phyloP scores from a whole-genome alignment of 225 moss, liverwort and hornwort genomes.

The Thuidium tamariscinum region DNA sequence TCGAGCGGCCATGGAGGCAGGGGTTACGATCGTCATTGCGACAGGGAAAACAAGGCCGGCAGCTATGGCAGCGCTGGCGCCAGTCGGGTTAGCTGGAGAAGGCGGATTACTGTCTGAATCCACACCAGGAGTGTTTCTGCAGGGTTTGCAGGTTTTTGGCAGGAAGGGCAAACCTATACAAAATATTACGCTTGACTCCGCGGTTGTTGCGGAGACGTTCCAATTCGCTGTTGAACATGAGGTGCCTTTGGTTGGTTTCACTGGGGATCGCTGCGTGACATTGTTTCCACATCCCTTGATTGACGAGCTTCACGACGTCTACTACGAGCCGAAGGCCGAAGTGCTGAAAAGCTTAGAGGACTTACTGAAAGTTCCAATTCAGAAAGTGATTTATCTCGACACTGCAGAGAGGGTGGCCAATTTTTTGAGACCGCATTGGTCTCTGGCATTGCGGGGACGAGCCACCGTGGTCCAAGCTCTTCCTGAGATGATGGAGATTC shows the following conservation, averaged over 20 bases:
- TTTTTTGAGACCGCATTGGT: constrained; percentile 77
- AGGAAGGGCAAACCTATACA: constrained; percentile 37
- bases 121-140: constrained; percentile 62
- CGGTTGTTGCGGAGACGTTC: constrained; percentile 64
- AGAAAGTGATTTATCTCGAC: constrained; percentile 74
- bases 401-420: constrained; percentile 41
- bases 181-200: constrained; percentile 35
- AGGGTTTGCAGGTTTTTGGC: constrained; percentile 92
- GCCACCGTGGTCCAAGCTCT: constrained; percentile 79
- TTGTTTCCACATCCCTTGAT: constrained; percentile 40
- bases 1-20: constrained; percentile 50
- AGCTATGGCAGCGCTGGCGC: constrained; percentile 66
- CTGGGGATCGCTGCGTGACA: constrained; percentile 68
- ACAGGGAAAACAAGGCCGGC: constrained; percentile 87
- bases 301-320: constrained; percentile 59
- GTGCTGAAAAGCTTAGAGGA: constrained; percentile 28
- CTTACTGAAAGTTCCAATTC: constrained; percentile 17
- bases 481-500: constrained; percentile 88
- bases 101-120: constrained; percentile 42
- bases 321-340: constrained; percentile 74
- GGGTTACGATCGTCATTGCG: constrained; percentile 74
- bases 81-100: constrained; percentile 55
- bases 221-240: constrained; percentile 53
- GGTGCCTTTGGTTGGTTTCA: constrained; percentile 62
- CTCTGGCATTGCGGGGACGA: constrained; percentile 33